These are phyloP conservation scores for Pulveroboletus ravenelii DNA, from an alignment of 768 basidiomycete species.

Conservation along the genomic window DNA sequence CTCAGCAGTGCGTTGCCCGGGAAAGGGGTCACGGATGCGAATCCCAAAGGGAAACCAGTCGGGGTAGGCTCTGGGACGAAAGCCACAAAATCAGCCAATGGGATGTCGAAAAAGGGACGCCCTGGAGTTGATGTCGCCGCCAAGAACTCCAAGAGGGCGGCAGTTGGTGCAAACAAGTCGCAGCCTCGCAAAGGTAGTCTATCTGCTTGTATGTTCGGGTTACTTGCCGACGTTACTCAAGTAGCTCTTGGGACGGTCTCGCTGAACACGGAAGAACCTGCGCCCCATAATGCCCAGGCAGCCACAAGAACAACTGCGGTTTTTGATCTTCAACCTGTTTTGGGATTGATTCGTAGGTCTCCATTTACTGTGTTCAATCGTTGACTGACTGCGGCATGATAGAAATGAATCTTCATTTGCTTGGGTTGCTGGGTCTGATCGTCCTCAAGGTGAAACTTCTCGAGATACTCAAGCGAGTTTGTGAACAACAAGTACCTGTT, in stretches of 20 bases:
- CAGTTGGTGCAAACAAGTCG: constrained; percentile 38
- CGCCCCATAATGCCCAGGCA: not conserved
- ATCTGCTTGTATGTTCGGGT: not conserved
- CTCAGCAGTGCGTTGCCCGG: constrained; percentile 37
- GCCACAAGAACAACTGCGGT: not conserved
- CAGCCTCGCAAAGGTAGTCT: constrained; percentile 39
- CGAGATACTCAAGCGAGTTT: constrained; percentile 56
- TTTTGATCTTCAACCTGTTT: constrained; percentile 32
- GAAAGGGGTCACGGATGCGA: constrained; percentile 10
- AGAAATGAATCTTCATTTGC: constrained; percentile 57
- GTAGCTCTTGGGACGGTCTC: constrained; percentile 17
- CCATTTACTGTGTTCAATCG: not conserved
- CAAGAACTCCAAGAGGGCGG: constrained; percentile 11
- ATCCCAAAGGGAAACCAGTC: constrained; percentile 21
- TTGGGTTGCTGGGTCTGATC: constrained; percentile 64
- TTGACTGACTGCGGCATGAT: not conserved
- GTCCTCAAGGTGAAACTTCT: constrained; percentile 66
- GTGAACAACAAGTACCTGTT: constrained; percentile 42
- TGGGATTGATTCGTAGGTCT: constrained; percentile 52
- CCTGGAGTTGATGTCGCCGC: not conserved
- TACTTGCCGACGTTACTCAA: not conserved
- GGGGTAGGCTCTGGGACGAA: constrained; percentile 17
- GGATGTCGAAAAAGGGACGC: constrained; percentile 38
- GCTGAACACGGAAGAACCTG: constrained; percentile 9
- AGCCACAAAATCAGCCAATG: constrained; percentile 1